Conservation (phyloP, 164 flowering plant genomes). For the Pachysandra terminalis region DNA sequence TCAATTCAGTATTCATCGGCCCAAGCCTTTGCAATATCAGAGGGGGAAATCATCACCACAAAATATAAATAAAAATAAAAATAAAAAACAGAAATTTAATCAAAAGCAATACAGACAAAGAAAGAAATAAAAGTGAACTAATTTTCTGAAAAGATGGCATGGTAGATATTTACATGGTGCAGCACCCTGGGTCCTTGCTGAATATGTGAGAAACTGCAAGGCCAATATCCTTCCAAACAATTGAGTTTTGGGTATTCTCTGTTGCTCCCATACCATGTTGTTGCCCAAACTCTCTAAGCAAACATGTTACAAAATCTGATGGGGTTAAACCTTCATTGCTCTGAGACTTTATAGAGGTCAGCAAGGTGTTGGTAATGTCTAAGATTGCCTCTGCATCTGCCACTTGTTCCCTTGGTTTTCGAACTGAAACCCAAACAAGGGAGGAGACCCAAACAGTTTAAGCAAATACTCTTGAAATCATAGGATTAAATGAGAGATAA, state of each 20-base stretch:
- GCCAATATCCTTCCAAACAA: conserved; percentile 73
- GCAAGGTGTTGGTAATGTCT: conserved; percentile 64
- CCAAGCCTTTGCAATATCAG: conserved; percentile 59
- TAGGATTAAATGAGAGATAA: neutral
- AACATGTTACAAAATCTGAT: conserved; percentile 47
- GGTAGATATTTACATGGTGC: conserved; percentile 58
- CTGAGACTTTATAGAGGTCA: conserved; percentile 51
- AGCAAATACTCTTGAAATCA: neutral
- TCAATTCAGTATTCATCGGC: conserved; percentile 72
- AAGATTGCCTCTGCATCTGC: conserved; percentile 93
- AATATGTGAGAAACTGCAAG: conserved; percentile 47
- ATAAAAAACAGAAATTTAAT: neutral
- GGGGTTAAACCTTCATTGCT: conserved; percentile 57
- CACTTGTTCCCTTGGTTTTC: conserved; percentile 89
- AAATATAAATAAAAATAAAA: too few relatives aligned
- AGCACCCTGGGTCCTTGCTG: conserved; percentile 41
- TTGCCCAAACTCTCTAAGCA: conserved; percentile 49
- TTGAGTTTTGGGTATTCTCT: conserved; percentile 24
- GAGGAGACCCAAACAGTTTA: neutral
- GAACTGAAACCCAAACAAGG: conserved; percentile 43
- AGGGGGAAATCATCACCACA: too few relatives aligned
- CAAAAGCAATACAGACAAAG: neutral
- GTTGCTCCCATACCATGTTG: conserved; percentile 15
- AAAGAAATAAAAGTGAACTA: neutral
- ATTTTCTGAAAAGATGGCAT: neutral